phyloP scores from a whole-genome alignment of 805 yeast species.

The Diddensiella transvaalensis region DNA sequence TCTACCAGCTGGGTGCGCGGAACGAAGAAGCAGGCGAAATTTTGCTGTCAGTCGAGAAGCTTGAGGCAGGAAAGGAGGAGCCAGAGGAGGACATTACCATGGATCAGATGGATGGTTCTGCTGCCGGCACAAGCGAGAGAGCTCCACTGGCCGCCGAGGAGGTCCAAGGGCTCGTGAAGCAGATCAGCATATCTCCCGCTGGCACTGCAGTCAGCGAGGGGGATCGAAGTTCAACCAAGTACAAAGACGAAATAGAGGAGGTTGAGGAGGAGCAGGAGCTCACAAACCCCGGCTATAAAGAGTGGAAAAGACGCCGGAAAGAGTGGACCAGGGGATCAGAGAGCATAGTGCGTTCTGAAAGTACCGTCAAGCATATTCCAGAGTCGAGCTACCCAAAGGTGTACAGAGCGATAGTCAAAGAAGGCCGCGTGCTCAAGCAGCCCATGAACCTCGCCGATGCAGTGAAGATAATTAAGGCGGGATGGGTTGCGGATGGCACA shows the following conservation, averaged over 20 bases:
- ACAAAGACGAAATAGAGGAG: conserved; percentile 11
- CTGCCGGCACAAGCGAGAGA: too few species aligned
- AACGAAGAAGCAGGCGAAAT: too few species aligned
- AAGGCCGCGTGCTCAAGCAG: conserved; percentile 60
- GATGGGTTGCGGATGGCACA: conserved; percentile 76
- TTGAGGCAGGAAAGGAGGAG: too few species aligned
- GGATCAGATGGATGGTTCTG: too few species aligned
- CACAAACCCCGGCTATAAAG: conserved; percentile 50
- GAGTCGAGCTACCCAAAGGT: conserved; percentile 40
- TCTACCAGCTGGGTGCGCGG: not conserved
- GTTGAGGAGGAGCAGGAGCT: conserved; percentile 35
- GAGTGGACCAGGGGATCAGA: conserved; percentile 51
- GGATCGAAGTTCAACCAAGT: too few species aligned
- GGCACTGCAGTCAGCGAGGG: too few species aligned
- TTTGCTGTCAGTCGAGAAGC: too few species aligned
- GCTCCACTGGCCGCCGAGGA: too few species aligned
- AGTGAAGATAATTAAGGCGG: conserved; percentile 67
- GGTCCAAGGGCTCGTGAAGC: too few species aligned
- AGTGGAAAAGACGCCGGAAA: conserved; percentile 68
- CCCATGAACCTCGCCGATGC: conserved; percentile 76
- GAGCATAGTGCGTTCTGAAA: conserved; percentile 22
- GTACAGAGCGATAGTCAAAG: conserved; percentile 66
- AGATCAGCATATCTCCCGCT: too few species aligned
- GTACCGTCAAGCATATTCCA: conserved; percentile 29
- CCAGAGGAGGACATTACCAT: too few species aligned